A percentile compares a stretch with the other conserved stretches of the same genome.
phyloP scores from a whole-genome alignment of 176 grass and related monocot species.

The Zea luxurians region DNA sequence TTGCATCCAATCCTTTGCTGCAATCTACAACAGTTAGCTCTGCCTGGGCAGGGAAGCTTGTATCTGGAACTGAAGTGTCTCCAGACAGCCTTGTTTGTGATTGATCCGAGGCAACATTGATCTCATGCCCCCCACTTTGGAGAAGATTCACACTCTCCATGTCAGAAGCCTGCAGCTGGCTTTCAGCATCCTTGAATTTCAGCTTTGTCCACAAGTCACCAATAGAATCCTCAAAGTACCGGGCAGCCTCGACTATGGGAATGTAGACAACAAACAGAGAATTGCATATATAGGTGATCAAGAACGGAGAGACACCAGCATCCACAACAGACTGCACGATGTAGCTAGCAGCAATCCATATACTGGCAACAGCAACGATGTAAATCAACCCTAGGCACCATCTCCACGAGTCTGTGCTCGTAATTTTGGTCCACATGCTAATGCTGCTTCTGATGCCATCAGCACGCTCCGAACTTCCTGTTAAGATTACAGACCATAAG shows the following conservation, averaged over 20 bases:
- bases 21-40: constrained; percentile 22
- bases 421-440: constrained; percentile 30
- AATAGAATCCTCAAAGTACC: constrained; percentile 89
- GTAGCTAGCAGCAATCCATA: constrained; percentile 99
- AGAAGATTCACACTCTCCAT: constrained; percentile 95
- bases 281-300: constrained; percentile 97
- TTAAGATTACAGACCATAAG: not conserved
- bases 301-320: constrained; percentile 85
- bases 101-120: constrained; percentile 15
- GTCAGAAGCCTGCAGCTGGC: constrained; percentile 40
- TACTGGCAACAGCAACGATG: constrained; percentile 74
- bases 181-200: constrained; percentile 33
- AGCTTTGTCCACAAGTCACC: constrained; percentile 32
- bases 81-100: constrained; percentile 18
- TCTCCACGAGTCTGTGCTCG: constrained; percentile 52
- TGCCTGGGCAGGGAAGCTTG: constrained; percentile 4
- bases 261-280: constrained; percentile 92
- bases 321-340: constrained; percentile 98
- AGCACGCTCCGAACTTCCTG: constrained; percentile 34
- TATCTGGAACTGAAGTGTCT: constrained; percentile 20
- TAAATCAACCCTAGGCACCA: constrained; percentile 90
- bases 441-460: constrained; percentile 15
- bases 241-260: constrained; percentile 73
- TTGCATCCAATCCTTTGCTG: constrained; percentile 69
- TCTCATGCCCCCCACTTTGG: constrained; percentile 43